Percentiles rank a stretch among this genome's conserved stretches.
These are phyloP conservation scores for Aspergillus biplanus DNA, from an alignment of 495 filamentous ascomycete genomes.

Conservation along the genomic window DNA sequence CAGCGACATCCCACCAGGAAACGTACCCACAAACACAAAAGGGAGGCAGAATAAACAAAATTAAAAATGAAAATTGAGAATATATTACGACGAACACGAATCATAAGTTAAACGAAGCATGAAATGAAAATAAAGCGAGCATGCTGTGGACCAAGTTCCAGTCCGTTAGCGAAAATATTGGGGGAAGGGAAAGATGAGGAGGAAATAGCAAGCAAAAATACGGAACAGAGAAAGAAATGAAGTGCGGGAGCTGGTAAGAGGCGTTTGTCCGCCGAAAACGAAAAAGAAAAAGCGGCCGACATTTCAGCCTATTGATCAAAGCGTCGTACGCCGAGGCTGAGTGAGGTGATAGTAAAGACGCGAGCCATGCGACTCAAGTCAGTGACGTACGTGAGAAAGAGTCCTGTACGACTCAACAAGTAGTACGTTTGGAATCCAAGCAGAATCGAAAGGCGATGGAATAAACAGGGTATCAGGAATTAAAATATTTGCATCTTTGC, in stretches of 20 bases:
- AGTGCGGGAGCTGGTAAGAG: too few relatives aligned
- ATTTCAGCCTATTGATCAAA: too few relatives aligned
- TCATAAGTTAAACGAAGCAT: background rate
- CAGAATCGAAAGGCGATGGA: background rate
- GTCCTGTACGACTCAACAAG: background rate
- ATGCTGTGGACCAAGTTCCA: background rate
- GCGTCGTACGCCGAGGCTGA: background rate
- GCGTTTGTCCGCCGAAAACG: too few relatives aligned
- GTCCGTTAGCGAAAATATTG: background rate
- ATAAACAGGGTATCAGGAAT: background rate
- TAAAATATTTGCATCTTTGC: background rate
- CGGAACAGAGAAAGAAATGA: too few relatives aligned
- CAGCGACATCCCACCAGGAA: conserved; percentile 37
- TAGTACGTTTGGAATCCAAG: background rate
- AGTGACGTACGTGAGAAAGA: too few relatives aligned
- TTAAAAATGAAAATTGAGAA: conserved; percentile 6
- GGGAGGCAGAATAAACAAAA: conserved; percentile 23
- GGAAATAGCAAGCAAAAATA: background rate
- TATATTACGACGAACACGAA: conserved; percentile 11
- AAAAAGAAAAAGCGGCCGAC: too few relatives aligned
- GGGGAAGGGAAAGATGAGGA: background rate
- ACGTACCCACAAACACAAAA: conserved; percentile 29
- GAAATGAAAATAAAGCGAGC: conserved; percentile 1
- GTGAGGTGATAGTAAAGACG: background rate
- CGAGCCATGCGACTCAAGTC: background rate